Evolutionary conservation across 495 filamentous ascomycete species (phyloP).

Genomic region (Podospora conica): DNA sequence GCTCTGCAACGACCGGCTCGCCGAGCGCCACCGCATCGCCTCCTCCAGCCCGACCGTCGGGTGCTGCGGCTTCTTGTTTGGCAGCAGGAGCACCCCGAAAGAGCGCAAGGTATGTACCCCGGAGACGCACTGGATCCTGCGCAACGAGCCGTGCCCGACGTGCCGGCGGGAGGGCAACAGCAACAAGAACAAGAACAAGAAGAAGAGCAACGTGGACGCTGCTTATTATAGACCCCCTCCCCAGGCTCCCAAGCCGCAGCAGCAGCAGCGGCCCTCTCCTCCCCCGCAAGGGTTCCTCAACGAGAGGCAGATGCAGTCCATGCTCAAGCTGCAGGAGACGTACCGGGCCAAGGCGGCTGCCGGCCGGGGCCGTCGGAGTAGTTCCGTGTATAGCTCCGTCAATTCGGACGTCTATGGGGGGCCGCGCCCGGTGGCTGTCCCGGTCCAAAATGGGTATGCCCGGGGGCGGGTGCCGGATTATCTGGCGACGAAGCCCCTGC

Average conservation of each 20-base stretch:
- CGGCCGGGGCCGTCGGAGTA: no score
- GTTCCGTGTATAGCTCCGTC: no score
- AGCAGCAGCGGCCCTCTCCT: no score
- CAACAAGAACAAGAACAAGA: neutral
- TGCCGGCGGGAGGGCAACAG: no score
- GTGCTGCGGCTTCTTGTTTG: neutral
- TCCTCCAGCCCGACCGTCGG: neutral
- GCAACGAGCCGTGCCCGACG: neutral
- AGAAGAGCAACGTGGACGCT: neutral
- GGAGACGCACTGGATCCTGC: neutral
- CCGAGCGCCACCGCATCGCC: neutral
- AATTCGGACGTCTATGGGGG: neutral
- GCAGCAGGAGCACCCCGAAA: neutral
- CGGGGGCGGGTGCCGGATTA: neutral
- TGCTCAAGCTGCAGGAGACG: neutral
- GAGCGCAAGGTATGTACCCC: neutral
- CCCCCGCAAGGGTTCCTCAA: neutral
- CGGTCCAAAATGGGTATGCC: neutral
- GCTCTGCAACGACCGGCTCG: neutral
- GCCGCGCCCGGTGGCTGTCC: neutral
- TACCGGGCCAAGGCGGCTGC: neutral
- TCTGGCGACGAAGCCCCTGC: neutral
- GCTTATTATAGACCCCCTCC: neutral
- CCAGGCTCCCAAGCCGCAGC: neutral
- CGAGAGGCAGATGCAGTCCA: neutral